These are phyloP conservation scores for Closterium sp. DNA, from an alignment of 139 green algal species.

Conservation along the genomic window DNA sequence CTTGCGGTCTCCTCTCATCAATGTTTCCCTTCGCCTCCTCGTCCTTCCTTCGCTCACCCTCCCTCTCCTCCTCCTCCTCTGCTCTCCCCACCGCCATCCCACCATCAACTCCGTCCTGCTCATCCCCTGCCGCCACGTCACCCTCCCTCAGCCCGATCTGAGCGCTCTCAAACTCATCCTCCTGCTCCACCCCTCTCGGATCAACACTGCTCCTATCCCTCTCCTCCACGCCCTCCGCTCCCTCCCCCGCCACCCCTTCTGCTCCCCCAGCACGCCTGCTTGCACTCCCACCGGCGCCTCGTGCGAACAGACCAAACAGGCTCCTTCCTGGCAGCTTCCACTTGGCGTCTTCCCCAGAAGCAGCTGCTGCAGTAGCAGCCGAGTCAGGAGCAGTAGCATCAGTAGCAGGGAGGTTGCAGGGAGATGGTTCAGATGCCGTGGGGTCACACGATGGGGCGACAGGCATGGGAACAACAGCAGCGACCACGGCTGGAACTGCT, in stretches of 20 bases:
- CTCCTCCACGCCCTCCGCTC: neutral
- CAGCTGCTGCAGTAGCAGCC: neutral
- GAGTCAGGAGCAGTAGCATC: neutral
- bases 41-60: neutral
- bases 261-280: neutral
- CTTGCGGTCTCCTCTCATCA: neutral
- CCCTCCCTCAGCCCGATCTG: too few relatives aligned
- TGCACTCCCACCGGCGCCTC: neutral
- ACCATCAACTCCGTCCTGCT: too few relatives aligned
- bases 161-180: neutral
- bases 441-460: neutral
- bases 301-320: neutral
- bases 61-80: neutral
- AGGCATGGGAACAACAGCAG: neutral
- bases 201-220: neutral
- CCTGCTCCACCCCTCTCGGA: too few relatives aligned
- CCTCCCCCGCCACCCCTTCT: neutral
- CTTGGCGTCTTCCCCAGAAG: neutral
- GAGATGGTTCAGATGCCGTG: neutral
- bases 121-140: too few relatives aligned
- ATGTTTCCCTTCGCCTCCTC: neutral
- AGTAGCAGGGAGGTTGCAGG: neutral
- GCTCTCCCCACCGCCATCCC: neutral
- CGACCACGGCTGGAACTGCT: neutral
- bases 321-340: neutral